Base-by-base conservation (phyloP, 768 basidiomycete species). In the Suillus subaureus region DNA sequence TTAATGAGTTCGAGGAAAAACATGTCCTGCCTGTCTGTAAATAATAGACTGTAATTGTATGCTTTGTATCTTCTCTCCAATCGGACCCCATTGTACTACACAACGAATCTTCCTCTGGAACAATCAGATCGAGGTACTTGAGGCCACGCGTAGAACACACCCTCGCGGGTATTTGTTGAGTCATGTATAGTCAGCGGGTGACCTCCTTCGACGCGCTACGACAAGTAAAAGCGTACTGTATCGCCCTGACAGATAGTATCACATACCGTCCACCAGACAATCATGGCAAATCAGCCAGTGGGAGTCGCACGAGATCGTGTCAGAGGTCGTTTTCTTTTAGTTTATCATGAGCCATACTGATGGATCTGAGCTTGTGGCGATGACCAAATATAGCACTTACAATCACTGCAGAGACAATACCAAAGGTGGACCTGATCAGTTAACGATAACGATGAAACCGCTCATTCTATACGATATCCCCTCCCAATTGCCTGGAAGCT, bases 401-500 rank as follows among this genome's bases (percentile, higher is more conserved):
- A 26, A 26, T 49, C 13, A 18, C 18, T 39, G 1, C 43, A 47
- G 45, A 11, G 12, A 11, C 8, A 26, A 26, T 49, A 23, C 47
- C 12, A 26, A 15, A 15, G 26, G 28, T 4, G 4, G 28, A 18
- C 4, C 28, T 52, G 11, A 56, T 21, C 35, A 33, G 31, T 55
- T 13, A 21, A 21, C 18, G 21, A 61, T 26, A 21, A 61, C 26
- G 13, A 26, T 61, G 60, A 28, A 63, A 54, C 26, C 56, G 3
- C 72, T 75, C 37, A 68, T 62, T 47, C 66, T 78, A 51, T 75
- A 74, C 45, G 75, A 77, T 47, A 73, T 76, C 39, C 72, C 74
- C 13, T 71, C 70, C 16, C 66, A 62, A 7, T 16, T 68, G 7
- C 68, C 71, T 5, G 70, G 66, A n/a, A 70, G 68, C 28, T 67